phyloP scores from a whole-genome alignment of 768 basidiomycete species.

The Boletus huronensis region DNA sequence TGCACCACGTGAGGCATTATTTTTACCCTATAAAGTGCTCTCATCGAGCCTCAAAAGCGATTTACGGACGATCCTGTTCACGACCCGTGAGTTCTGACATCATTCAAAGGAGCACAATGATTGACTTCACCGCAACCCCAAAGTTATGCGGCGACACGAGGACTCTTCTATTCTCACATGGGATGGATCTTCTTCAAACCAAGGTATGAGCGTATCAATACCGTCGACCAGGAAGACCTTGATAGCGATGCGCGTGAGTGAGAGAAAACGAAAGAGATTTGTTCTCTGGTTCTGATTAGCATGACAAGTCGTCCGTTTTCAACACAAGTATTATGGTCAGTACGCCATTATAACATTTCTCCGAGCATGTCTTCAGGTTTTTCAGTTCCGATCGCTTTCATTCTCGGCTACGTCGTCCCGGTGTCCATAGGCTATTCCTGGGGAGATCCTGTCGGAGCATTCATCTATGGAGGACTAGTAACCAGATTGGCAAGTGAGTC shows the following conservation, averaged over 20 bases:
- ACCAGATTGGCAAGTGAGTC: slow-evolving; percentile 12
- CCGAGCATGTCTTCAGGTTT: neutral
- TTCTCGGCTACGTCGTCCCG: slow-evolving; percentile 2
- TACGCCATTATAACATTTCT: neutral
- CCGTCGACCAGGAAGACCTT: slow-evolving; percentile 8
- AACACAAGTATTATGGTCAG: slow-evolving; percentile 12
- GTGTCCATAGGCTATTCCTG: slow-evolving; percentile 3
- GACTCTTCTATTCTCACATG: slow-evolving; percentile 8
- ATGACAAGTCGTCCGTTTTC: slow-evolving; percentile 5
- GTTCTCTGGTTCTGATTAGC: neutral
- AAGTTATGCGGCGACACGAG: slow-evolving; percentile 13
- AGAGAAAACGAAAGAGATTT: neutral
- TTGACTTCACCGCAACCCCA: neutral
- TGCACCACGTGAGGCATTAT: slow-evolving; percentile 5
- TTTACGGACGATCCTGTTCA: slow-evolving; percentile 11
- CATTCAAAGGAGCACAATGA: neutral
- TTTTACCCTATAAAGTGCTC: neutral
- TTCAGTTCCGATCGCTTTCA: slow-evolving; percentile 9
- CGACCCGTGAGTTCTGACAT: slow-evolving; percentile 7
- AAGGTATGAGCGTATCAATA: slow-evolving; percentile 6
- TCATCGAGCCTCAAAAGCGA: neutral
- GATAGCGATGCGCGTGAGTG: slow-evolving; percentile 6
- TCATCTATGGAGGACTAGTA: slow-evolving; percentile 8
- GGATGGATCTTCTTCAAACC: slow-evolving; percentile 13
- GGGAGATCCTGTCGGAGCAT: slow-evolving; percentile 8